phyloP scores from a whole-genome alignment of 306 rosid genomes.

The Prunus armeniaca region DNA sequence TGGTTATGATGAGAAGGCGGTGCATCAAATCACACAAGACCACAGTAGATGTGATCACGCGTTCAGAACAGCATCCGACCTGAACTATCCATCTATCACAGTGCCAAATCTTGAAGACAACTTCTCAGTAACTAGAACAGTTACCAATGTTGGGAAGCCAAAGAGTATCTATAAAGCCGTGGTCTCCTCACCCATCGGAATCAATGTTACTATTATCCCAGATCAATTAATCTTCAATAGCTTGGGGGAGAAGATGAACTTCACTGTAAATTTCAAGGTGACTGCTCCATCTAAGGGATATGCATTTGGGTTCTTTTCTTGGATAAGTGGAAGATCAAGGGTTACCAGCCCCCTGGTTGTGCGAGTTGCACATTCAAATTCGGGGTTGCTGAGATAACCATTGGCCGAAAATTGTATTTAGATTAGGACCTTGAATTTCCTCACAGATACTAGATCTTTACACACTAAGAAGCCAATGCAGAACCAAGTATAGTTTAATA shows the following conservation, averaged over 20 bases:
- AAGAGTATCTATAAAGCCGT: slow-evolving; percentile 45
- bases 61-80: slow-evolving; percentile 48
- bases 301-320: slow-evolving; percentile 61
- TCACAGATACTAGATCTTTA: slow-evolving; percentile 15
- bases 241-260: slow-evolving; percentile 53
- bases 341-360: slow-evolving; percentile 69
- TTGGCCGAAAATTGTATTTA: slow-evolving; percentile 14
- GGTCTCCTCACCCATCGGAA: slow-evolving; percentile 55
- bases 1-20: slow-evolving; percentile 59
- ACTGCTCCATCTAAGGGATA: slow-evolving; percentile 56
- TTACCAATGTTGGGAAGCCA: slow-evolving; percentile 69
- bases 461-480: slow-evolving; percentile 14
- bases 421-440: slow-evolving; percentile 29
- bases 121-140: slow-evolving; percentile 51
- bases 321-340: slow-evolving; percentile 46
- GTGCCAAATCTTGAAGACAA: slow-evolving; percentile 60
- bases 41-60: slow-evolving; percentile 56
- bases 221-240: slow-evolving; percentile 46
- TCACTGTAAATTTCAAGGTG: slow-evolving; percentile 57
- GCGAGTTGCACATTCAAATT: slow-evolving; percentile 36
- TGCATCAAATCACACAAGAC: slow-evolving; percentile 61
- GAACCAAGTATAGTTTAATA: neutral
- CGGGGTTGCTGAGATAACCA: slow-evolving; percentile 48
- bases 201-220: slow-evolving; percentile 66
- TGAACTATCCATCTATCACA: slow-evolving; percentile 72